phyloP scores from a whole-genome alignment of 1,139 yeast genomes.

The Hanseniaspora gamundiae region DNA sequence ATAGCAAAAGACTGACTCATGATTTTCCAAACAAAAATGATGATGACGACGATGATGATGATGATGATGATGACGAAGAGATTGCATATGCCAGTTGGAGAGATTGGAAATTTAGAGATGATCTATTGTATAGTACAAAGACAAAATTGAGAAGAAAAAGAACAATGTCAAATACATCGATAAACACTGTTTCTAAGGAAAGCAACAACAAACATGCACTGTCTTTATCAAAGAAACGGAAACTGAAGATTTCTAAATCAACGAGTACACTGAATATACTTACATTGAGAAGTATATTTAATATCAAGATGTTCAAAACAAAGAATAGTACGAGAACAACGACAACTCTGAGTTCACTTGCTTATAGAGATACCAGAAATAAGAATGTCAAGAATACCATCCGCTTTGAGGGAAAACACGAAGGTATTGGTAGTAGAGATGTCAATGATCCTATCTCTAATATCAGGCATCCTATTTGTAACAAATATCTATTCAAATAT shows the following conservation, averaged over 20 bases:
- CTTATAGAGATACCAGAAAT: too few relatives aligned
- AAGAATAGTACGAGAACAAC: too few relatives aligned
- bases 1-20: neutral
- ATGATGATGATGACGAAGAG: conserved; percentile 3
- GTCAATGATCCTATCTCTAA: conserved; percentile 6
- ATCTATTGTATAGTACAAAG: conserved; percentile 44
- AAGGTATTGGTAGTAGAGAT: too few relatives aligned
- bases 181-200: neutral
- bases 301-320: too few relatives aligned
- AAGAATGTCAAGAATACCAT: too few relatives aligned
- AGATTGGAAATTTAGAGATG: conserved; percentile 71
- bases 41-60: neutral
- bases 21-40: neutral
- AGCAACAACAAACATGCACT: neutral
- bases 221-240: too few relatives aligned
- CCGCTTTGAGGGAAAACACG: too few relatives aligned
- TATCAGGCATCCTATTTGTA: conserved; percentile 45
- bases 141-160: conserved; percentile 5
- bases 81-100: conserved; percentile 64
- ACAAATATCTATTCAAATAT: conserved; percentile 43
- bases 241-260: too few relatives aligned
- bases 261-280: too few relatives aligned
- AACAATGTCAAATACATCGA: conserved; percentile 3
- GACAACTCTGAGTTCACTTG: too few relatives aligned
- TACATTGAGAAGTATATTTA: too few relatives aligned